Base-by-base conservation (phyloP, 345 rosid genomes). In the Raphanus raphanistrum region DNA sequence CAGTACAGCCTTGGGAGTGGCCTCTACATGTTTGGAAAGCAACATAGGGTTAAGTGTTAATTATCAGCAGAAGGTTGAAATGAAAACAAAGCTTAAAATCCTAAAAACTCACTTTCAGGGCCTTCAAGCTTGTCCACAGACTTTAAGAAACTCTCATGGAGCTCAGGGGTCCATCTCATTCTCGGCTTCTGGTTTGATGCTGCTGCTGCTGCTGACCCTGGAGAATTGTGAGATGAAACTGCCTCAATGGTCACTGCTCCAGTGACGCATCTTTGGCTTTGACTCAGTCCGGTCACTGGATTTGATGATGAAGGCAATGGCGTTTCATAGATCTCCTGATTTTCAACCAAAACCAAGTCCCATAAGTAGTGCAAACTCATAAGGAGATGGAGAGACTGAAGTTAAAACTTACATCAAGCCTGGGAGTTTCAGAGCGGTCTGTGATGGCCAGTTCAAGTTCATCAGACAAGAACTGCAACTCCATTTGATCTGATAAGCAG, bases 91-190 rank as follows among this genome's bases (percentile, higher is more conserved):
- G 21, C 21, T 10, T 28, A 79, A 43, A 61, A 82, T 2, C 5
- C 17, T 21, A 79, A 36, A 36, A 57, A 82, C 97, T 85, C 81
- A 91, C 98, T 93, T 75, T 93, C 98, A 65, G 98, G 91, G 29
- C 98, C 98, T 66, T 90, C 97, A 80, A 93, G 94, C 75, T 85
- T 86, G 76, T 15, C 74, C 68, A 91, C 94, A 13, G 98, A 91
- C 70, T 86, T 90, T 3, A 91, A 65, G 79, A 88, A 88, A 66
- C 84, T 61, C 63, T 88, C 93, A 9, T 93, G 97, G 76, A 91
- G 96, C 83, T 91, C 91, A 76, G 93, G 92, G 9, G 94, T 91
- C 98, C 98, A 93, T 79, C 98, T 88, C 98, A 91, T 93, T 79
- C 97, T 90, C 52, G 89, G 87, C 81, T 89, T 93, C 79, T 81